These are phyloP conservation scores for Eudorina sp. DNA, from an alignment of 139 green algal species.

Conservation along the genomic window DNA sequence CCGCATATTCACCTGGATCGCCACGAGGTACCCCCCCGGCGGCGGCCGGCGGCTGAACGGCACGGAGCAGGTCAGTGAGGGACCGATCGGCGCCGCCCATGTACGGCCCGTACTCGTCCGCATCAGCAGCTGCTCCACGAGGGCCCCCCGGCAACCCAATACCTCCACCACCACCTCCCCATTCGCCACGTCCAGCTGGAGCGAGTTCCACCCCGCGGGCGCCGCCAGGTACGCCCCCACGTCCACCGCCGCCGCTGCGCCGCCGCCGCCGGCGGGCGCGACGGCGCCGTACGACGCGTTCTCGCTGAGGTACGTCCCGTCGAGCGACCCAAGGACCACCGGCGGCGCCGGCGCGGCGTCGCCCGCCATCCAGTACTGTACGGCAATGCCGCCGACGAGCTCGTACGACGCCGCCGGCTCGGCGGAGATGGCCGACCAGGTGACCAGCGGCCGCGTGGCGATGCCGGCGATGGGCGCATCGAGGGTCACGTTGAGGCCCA, in stretches of 20 bases:
- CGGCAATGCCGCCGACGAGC: not conserved
- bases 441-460: conserved; percentile 20
- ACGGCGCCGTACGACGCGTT: not conserved
- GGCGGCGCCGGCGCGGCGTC: not conserved
- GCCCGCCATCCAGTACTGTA: not conserved
- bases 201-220: not conserved
- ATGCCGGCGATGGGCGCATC: not conserved
- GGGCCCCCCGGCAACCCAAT: not conserved
- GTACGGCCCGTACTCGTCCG: not conserved
- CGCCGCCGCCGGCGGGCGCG: not conserved
- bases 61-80: not conserved
- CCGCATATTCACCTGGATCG: conserved; percentile 25
- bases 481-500: not conserved
- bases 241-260: too few species aligned
- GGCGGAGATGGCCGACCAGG: conserved; percentile 9
- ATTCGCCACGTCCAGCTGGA: not conserved
- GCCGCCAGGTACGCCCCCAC: not conserved
- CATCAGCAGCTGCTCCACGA: conserved; percentile 27
- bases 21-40: conserved; percentile 34
- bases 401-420: not conserved
- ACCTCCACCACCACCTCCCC: conserved; percentile 26
- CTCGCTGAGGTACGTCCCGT: conserved; percentile 18
- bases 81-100: not conserved
- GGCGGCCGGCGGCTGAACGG: not conserved
- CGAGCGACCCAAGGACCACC: not conserved